A percentile compares a stretch with the other conserved stretches of the same genome.
Conservation (phyloP, 2,329 filamentous ascomycete genomes). For the Volutella citrinella region DNA sequence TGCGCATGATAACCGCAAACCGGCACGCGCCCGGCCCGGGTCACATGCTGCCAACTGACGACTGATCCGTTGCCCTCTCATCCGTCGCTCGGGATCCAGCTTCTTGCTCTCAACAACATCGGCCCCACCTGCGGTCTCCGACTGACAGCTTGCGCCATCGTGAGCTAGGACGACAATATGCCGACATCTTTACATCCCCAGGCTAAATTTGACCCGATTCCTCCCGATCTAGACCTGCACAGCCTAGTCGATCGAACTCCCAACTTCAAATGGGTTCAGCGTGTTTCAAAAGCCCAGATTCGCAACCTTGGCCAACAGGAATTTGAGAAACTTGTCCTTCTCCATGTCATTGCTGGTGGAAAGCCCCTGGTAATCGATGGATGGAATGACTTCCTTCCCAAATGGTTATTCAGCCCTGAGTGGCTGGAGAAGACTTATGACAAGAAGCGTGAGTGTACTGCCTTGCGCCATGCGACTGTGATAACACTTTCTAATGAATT, state of each 20-base stretch:
- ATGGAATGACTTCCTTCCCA: conserved; percentile 73
- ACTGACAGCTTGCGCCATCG: too few species aligned
- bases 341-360: conserved; percentile 81
- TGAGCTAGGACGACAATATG: conserved; percentile 54
- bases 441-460: conserved; percentile 63
- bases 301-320: conserved; percentile 70
- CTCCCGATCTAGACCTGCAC: conserved; percentile 77
- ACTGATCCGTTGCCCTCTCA: too few species aligned
- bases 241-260: conserved; percentile 71
- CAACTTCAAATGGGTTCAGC: conserved; percentile 84
- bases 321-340: conserved; percentile 80
- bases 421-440: conserved; percentile 81
- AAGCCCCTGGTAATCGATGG: conserved; percentile 89
- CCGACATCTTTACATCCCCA: conserved; percentile 71
- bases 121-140: too few species aligned
- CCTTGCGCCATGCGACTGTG: too few species aligned
- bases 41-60: too few species aligned
- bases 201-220: conserved; percentile 87
- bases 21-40: too few species aligned
- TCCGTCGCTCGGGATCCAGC: too few species aligned
- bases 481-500: too few species aligned
- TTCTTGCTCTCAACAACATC: too few species aligned
- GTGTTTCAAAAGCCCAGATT: conserved; percentile 77
- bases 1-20: too few species aligned
- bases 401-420: conserved; percentile 71